Evolutionary conservation across 2,329 filamentous ascomycete species (phyloP), one percentile per base, ranked within the genome.

Genomic region (Drechslera avenae): DNA sequence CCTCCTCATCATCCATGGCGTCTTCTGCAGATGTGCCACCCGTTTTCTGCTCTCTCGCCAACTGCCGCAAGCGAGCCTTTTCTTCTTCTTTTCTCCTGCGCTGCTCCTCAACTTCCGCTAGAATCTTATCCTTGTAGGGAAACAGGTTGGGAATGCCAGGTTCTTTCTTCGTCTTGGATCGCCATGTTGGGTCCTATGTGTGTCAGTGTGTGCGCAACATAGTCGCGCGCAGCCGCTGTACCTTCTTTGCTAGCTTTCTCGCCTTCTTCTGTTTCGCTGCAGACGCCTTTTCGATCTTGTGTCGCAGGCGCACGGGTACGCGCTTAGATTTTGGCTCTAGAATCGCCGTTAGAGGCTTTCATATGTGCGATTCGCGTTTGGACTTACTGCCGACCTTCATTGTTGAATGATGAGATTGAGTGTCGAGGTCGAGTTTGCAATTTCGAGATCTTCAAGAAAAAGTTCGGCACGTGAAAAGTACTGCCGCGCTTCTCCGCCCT

Each of bases 61-160:
- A 78, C 69, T 95, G 89, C 57, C 84, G 84, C 64, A 85, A 82
- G 69, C 83, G 80, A 50, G 83, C 82, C 69, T 57, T 63, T 31
- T 96, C 90, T 68, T 96, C 91, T 58, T 86, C 85, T 79, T 93
- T 97, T 73, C 84, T 79, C 61, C 87, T 79, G 70, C 88, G 88
- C 66, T 85, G 88, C 77, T 96, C 90, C 77, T 99, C 94, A 64
- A 99, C 95, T 76, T 99, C 91, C 51, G 92, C 86, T 28, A 99
- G 83, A 21, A 99, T 84, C 80, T 89, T 92, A 74, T 97, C 92
- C 79, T 99, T 99, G 82, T 94, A 97, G 1, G 94, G 94, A 78
- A 97, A 99, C 30, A 97, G 78, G 71, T 97, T 99, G 33, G 94
- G 94, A 56, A 99, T 97, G 40, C 94, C 94, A 18, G 93, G 94